Evolutionary conservation across 2,329 filamentous ascomycete species (phyloP), one percentile per base, ranked within the genome.

Genomic region (Corinectria fuckeliana): DNA sequence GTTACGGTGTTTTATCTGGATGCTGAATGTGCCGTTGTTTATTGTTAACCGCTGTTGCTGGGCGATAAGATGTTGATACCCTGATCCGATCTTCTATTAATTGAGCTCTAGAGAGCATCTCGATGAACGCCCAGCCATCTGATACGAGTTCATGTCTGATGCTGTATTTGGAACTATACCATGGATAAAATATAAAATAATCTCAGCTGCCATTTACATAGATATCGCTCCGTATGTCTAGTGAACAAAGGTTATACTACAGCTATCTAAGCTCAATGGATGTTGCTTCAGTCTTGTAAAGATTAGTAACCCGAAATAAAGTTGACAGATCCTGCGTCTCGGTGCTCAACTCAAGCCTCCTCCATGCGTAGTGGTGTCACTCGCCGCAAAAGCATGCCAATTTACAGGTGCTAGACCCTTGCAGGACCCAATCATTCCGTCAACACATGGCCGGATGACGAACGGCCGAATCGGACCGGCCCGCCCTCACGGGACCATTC

Each of bases 41-140:
- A 16, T 51, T 25, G 39, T 47, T 32, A 8, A 36, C 20, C 13
- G 45, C 25, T 42, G 55, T 50, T 48, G 18, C 14, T 54, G 42
- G 56, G 56, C 50, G 50, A 50, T 41, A 42, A 23, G 45, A 54
- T 45, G 56, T 53, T 26, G 56, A 58, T 58, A 58, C 56, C 56
- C 56, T 18, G 36, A 28, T 49, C 45, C 39, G 18, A 48, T 55
- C 18, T 20, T 55, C 26, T 54, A 58, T 54, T 58, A 41, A 13
- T 54, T 50, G 48, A 34, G 42, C 42, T 45, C 25, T 28, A 5
- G 10, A 30, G 42, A 45, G 42, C 42, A 28, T 45, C 26, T 23
- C 36, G 28, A 23, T 55, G 44, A 20, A 42, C 6, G 25, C 41
- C 23, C 34, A 5, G 16, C n/a, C 25, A 28, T 55, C 13, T 41